Percentiles rank a stretch among this genome's conserved stretches.
phyloP scores from a whole-genome alignment of 768 basidiomycete species.

The Infundibulicybe gibba region DNA sequence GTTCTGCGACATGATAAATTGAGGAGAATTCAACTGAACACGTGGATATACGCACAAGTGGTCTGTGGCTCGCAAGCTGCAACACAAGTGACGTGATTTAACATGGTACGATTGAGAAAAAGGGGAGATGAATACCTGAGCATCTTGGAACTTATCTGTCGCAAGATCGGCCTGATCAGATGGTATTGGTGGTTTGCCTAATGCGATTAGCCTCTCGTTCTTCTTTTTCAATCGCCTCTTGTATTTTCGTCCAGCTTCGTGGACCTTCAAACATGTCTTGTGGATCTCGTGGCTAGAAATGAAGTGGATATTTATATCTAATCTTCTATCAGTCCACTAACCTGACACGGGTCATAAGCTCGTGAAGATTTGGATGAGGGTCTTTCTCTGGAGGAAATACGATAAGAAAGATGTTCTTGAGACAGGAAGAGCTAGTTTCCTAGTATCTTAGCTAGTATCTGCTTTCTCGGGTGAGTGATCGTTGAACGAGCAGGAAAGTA shows the following conservation, averaged over 20 bases:
- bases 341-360: slow-evolving; percentile 27
- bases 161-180: slow-evolving; percentile 13
- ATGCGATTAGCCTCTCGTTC: slow-evolving; percentile 12
- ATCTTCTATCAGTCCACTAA: slow-evolving; percentile 5
- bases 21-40: too few species aligned
- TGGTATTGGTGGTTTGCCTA: slow-evolving; percentile 7
- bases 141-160: slow-evolving; percentile 37
- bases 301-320: too few species aligned
- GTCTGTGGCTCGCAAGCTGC: too few species aligned
- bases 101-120: too few species aligned
- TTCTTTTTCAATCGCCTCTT: slow-evolving; percentile 14
- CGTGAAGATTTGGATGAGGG: slow-evolving; percentile 22
- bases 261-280: slow-evolving; percentile 21
- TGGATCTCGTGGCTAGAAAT: slow-evolving; percentile 27
- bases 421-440: slow-evolving; percentile 7
- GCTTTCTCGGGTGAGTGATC: not conserved
- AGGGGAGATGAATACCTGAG: slow-evolving; percentile 17
- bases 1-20: too few species aligned
- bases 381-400: slow-evolving; percentile 16
- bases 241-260: slow-evolving; percentile 18
- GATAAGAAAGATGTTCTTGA: too few species aligned
- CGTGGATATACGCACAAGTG: too few species aligned
- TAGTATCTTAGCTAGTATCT: slow-evolving; percentile 17
- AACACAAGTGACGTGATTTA: too few species aligned
- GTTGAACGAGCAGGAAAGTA: not conserved